These are phyloP conservation scores for Naegleria lovaniensis DNA, from an alignment of 208 protist species.

Conservation along the genomic window DNA sequence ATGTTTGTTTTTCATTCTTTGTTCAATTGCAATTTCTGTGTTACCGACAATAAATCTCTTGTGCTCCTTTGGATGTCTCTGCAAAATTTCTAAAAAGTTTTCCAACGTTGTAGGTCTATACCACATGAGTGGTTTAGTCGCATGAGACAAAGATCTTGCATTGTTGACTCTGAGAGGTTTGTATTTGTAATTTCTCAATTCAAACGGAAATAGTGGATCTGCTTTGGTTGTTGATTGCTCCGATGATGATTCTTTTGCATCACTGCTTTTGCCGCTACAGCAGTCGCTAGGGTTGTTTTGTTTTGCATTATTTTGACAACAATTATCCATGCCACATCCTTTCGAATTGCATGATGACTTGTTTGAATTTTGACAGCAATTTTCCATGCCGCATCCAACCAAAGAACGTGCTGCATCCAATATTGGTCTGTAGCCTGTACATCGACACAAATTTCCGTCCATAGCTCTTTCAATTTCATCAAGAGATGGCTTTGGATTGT, in stretches of 20 bases:
- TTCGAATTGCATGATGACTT: too few species aligned
- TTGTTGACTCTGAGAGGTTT: background rate
- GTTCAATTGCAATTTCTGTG: constrained; percentile 46
- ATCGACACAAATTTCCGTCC: constrained; percentile 76
- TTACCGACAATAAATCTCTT: constrained; percentile 53
- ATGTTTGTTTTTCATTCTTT: constrained; percentile 53
- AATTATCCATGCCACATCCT: too few species aligned
- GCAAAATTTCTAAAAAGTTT: constrained; percentile 32
- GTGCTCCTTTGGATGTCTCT: too few species aligned
- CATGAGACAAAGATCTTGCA: background rate
- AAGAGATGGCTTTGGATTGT: constrained; percentile 37
- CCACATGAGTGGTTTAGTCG: background rate
- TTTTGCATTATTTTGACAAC: too few species aligned
- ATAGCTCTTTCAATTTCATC: constrained; percentile 43
- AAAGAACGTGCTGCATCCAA: background rate
- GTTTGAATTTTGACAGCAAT: too few species aligned
- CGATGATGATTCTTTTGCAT: too few species aligned
- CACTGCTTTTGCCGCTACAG: too few species aligned
- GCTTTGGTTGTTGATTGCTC: too few species aligned
- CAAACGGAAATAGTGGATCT: background rate
- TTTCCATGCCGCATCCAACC: too few species aligned
- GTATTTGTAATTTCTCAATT: background rate
- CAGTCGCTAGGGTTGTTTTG: too few species aligned
- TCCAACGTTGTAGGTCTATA: constrained; percentile 46
- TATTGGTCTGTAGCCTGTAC: constrained; percentile 72